Conservation (phyloP, 805 yeast species). For the Ogataea naganishii region DNA sequence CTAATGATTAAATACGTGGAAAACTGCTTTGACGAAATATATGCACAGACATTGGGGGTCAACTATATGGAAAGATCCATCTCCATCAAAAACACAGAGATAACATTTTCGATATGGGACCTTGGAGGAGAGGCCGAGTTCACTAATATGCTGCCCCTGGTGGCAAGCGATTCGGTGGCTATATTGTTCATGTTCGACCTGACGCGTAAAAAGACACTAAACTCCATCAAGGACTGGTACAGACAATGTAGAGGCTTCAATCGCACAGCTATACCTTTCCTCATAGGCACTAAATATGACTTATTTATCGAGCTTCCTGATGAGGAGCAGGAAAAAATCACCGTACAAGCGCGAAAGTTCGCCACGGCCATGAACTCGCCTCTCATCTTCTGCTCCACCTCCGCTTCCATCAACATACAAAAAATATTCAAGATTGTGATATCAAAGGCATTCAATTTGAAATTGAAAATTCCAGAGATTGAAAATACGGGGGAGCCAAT, state of each 20-base stretch:
- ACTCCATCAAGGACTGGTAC: conserved; percentile 92
- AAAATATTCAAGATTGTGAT: conserved; percentile 87
- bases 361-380: conserved; percentile 85
- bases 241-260: conserved; percentile 85
- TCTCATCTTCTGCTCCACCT: conserved; percentile 81
- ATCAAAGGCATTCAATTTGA: conserved; percentile 83
- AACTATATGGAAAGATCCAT: conserved; percentile 90
- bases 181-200: conserved; percentile 84
- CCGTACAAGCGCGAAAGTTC: conserved; percentile 73
- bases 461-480: conserved; percentile 76
- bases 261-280: conserved; percentile 80
- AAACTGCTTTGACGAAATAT: conserved; percentile 83
- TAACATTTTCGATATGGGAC: conserved; percentile 91
- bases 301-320: conserved; percentile 69
- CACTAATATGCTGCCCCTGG: conserved; percentile 90
- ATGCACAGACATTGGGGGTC: conserved; percentile 91
- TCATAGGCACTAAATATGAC: conserved; percentile 93
- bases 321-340: conserved; percentile 77
- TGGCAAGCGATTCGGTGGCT: conserved; percentile 87
- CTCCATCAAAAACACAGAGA: conserved; percentile 74
- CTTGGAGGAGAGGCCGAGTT: conserved; percentile 93
- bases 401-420: conserved; percentile 87
- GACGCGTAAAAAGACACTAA: conserved; percentile 76
- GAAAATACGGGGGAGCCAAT: conserved; percentile 87
- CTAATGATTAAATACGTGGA: conserved; percentile 97